Conservation (phyloP, 345 rosid genomes). For the Mallotus nudiflorus region DNA sequence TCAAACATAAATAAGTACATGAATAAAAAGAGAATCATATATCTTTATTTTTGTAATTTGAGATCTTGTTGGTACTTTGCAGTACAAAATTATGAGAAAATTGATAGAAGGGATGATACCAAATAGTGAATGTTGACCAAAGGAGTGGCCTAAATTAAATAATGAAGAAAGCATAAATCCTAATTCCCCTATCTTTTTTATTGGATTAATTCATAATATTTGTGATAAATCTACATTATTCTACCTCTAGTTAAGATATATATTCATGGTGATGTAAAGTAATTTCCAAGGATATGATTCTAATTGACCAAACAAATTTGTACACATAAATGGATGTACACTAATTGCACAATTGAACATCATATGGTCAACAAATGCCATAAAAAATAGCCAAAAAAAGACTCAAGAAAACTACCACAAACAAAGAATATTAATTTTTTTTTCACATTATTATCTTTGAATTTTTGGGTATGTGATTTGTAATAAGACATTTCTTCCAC, state of each 20-base stretch:
- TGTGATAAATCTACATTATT: too few relatives aligned
- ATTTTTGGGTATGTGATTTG: neutral
- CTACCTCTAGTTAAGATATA: neutral
- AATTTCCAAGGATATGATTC: neutral
- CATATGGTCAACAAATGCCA: neutral
- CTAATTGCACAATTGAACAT: neutral
- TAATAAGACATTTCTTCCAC: neutral
- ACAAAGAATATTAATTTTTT: slow-evolving; percentile 1
- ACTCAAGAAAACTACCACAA: neutral
- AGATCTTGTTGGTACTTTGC: neutral
- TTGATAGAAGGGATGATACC: neutral
- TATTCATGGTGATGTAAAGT: too few relatives aligned
- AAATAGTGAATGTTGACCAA: neutral
- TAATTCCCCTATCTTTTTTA: neutral
- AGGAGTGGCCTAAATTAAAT: neutral
- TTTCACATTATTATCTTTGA: neutral
- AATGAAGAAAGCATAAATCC: neutral
- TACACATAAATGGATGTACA: too few relatives aligned
- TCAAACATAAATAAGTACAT: too few relatives aligned
- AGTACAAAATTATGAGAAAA: neutral
- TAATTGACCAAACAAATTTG: neutral
- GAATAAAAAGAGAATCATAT: too few relatives aligned
- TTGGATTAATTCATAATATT: neutral
- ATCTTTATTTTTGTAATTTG: too few relatives aligned
- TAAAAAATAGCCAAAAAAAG: neutral